Base-by-base conservation (phyloP, 1,284 basidiomycete genomes). In the Coniferiporia weirii region DNA sequence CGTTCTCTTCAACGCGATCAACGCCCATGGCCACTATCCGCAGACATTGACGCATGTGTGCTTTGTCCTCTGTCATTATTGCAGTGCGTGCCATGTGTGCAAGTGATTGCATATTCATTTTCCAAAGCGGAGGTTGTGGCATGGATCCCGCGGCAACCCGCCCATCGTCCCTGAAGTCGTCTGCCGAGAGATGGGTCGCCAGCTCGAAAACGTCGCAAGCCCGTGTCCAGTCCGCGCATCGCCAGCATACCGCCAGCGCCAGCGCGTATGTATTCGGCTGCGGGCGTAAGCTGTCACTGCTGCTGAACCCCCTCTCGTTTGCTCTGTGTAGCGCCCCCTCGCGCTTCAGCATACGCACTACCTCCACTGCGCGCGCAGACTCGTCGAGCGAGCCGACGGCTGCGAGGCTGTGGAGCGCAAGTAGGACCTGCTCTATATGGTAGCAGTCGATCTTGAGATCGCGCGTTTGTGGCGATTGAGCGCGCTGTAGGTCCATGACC, bases 301-400 rank as follows among this genome's bases (percentile, higher is more conserved):
- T 58, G 32, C 64, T 38, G 72, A 12, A 12, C 51, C 67, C 63
- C 4, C 74, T 69, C 15, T 68, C 66, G 40, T 74, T 69, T 64
- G 80, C 80, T 58, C 80, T 76, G 57, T 73, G 70, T 54, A 64
- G 20, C 3, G 57, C 63, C 8, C 40, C 54, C 36, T 61, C 56
- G 17, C 58, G 61, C n/a, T 87, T 67, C 77, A 85, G 83, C 83
- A 84, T 87, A 65, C 87, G 78, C 15, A 91, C 72, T 3, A 71
- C 75, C 58, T 79, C 76, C 15, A 88, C 71, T 1, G 82, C 82
- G 55, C 77, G 72, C 35, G 72, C 67, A 0, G 72, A 62, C 52
- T 71, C 71, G 27, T 61, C 60, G 35, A 65, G 47, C 12, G 67
- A 62, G 22, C 67, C 70, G 15, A 74, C 72, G 7, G 72, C 64